Percentiles rank a stretch among this genome's conserved stretches.
Evolutionary conservation across 208 protist genomes (phyloP).

Genomic region (Herpetomonas samuelpessoai): DNA sequence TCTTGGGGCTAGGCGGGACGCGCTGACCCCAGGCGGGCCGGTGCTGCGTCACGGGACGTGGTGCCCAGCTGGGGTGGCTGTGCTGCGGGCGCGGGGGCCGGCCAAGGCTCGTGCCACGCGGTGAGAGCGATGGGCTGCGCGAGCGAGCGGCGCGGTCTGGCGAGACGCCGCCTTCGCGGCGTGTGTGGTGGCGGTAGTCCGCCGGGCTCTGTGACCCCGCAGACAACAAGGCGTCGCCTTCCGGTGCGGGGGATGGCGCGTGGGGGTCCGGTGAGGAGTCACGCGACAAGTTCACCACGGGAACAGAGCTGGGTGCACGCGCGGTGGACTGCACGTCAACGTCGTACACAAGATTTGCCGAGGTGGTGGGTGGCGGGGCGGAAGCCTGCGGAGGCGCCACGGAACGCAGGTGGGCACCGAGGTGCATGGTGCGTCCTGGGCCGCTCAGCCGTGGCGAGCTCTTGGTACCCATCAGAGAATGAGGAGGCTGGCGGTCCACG

Average conservation of each 20-base stretch:
- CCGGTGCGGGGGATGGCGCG: constrained; percentile 22
- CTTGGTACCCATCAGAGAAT: no score
- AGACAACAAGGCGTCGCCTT: no score
- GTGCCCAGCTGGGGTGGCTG: neutral
- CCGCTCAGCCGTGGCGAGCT: neutral
- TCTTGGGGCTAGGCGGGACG: neutral
- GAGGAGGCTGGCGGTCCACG: no score
- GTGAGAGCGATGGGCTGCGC: no score
- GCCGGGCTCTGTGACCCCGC: no score
- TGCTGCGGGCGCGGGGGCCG: neutral
- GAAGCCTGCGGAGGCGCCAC: neutral
- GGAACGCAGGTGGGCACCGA: neutral
- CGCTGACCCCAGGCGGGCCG: neutral
- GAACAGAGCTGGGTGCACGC: constrained; percentile 7
- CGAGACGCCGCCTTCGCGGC: no score
- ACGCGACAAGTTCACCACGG: constrained; percentile 3
- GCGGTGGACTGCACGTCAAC: no score
- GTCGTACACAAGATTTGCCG: no score
- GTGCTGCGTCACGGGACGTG: neutral
- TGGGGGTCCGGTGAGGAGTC: constrained; percentile 29
- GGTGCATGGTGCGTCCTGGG: neutral
- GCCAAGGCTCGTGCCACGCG: no score
- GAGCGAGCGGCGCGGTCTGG: no score
- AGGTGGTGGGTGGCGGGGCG: no score
- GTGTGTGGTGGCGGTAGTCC: no score